Evolutionary conservation across 441 rosid species (phyloP), one percentile per base, ranked within the genome.

Genomic region (Breynia disticha): DNA sequence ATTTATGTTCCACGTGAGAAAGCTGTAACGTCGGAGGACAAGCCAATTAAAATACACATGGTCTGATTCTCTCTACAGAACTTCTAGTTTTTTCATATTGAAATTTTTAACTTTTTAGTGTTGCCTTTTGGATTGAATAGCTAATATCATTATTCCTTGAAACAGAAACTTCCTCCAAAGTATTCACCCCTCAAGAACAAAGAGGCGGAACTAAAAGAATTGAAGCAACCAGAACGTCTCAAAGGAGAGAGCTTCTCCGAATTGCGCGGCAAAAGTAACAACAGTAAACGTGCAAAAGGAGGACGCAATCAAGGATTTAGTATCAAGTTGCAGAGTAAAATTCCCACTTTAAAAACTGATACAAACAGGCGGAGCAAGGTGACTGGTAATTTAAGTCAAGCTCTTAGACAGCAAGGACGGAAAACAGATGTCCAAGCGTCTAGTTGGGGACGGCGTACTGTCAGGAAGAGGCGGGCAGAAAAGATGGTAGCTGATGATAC

Each of bases 401-500:
- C 65, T 21, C 63, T 57, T 19, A 56, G 63, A 59, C 73, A 63
- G 50, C 72, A 70, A 56, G 73, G 62, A 11, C 55, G 54, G 44
- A 67, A 61, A 56, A 47, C 71, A 39, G 67, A 70, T 53, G 69
- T 79, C 46, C 86, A 69, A 68, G 60, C 54, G 50, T 66, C 79
- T 58, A 79, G 82, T 56, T 69, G 89, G 50, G 90, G 97, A 52
- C 88, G 84, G 9, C 68, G 90, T 20, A 89, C 97, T 0, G 80
- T 79, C 65, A 73, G 95, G 59, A 93, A 72, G 57, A 67, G 76
- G 79, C 82, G 87, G 67, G 76, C 80, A 48, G 91, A 75, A 50
- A 79, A 69, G 71, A 73, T 54, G 66, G 55, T 43, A 22, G 66
- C 60, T 41, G 78, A 71, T 28, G 76, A 71, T 21, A 61, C 70